Percentiles rank a stretch among this genome's conserved stretches.
Evolutionary conservation across 2,329 filamentous ascomycete species (phyloP).

Genomic region (Xylaria sp.): DNA sequence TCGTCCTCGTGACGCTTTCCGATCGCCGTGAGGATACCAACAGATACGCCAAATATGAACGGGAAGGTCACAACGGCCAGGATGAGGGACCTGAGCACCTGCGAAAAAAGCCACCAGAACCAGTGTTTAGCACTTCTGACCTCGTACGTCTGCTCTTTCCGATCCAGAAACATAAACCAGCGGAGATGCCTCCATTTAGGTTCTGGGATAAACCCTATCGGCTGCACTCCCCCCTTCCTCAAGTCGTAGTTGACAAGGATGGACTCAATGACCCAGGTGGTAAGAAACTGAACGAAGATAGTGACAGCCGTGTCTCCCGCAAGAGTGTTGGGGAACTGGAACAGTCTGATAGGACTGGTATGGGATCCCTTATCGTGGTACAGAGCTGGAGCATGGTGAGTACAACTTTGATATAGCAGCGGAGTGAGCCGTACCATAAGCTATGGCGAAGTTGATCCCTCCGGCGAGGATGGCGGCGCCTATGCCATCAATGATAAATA

Average conservation of each 20-base stretch:
- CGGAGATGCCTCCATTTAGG: slow-evolving; percentile 51
- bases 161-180: slow-evolving; percentile 59
- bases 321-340: slow-evolving; percentile 61
- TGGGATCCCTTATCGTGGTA: slow-evolving; percentile 55
- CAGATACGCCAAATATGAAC: slow-evolving; percentile 56
- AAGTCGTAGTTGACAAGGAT: slow-evolving; percentile 61
- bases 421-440: slow-evolving; percentile 55
- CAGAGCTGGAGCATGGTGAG: slow-evolving; percentile 54
- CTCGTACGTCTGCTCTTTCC: slow-evolving; percentile 43
- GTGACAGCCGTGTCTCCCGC: slow-evolving; percentile 63
- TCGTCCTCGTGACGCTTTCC: slow-evolving; percentile 55
- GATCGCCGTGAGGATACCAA: slow-evolving; percentile 57
- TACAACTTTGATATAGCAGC: background rate
- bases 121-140: slow-evolving; percentile 48
- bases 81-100: slow-evolving; percentile 52
- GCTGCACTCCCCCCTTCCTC: slow-evolving; percentile 56
- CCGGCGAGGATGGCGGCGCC: slow-evolving; percentile 60
- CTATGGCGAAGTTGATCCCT: slow-evolving; percentile 63
- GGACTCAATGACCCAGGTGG: slow-evolving; percentile 64
- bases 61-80: slow-evolving; percentile 54
- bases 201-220: slow-evolving; percentile 58
- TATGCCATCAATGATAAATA: slow-evolving; percentile 60
- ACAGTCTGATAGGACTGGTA: slow-evolving; percentile 57
- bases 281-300: slow-evolving; percentile 61
- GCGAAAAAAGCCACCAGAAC: slow-evolving; percentile 51